A percentile compares a stretch with the other conserved stretches of the same genome.
Evolutionary conservation across 2,329 filamentous ascomycete genomes (phyloP).

Genomic region (Fusarium luffae): DNA sequence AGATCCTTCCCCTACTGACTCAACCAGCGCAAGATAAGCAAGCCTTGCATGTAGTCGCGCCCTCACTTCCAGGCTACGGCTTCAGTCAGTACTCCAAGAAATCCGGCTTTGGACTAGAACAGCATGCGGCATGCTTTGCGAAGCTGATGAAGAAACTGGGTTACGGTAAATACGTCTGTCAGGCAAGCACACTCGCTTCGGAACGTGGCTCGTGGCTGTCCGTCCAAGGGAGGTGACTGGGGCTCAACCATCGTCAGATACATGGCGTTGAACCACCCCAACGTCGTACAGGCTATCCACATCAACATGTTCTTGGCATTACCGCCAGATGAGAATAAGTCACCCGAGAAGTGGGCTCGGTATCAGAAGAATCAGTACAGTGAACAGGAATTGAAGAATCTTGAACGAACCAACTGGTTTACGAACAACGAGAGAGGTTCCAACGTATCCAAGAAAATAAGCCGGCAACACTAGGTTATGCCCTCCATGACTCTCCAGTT

Average conservation of each 20-base stretch:
- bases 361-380: neutral
- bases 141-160: neutral
- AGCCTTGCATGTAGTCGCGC: neutral
- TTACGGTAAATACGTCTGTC: neutral
- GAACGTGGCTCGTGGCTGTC: no score
- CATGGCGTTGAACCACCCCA: neutral
- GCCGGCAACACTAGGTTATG: neutral
- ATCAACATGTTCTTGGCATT: neutral
- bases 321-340: neutral
- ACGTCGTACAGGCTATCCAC: neutral
- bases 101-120: neutral
- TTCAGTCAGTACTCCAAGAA: neutral
- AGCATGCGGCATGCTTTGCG: neutral
- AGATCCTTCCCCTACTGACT: neutral
- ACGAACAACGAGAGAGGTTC: neutral
- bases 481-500: neutral
- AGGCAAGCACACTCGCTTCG: no score
- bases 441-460: neutral
- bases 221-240: neutral
- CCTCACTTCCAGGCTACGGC: neutral
- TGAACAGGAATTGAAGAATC: neutral
- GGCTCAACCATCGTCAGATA: neutral
- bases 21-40: neutral
- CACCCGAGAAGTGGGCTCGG: accelerated
- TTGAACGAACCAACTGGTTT: neutral